Evolutionary conservation across 768 basidiomycete genomes (phyloP).

Genomic region (Pisolithus sp.): DNA sequence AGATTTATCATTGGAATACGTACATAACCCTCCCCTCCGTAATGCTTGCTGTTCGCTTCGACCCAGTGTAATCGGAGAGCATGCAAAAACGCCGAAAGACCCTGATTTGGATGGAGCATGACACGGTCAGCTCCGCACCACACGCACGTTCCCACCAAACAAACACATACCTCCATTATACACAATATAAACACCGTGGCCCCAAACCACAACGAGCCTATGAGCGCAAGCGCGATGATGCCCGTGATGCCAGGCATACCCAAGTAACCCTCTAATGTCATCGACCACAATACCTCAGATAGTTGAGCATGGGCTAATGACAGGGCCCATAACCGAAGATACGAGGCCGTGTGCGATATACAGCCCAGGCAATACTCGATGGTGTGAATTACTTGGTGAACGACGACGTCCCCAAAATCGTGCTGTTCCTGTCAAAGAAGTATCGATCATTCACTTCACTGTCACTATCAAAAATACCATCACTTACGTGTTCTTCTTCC

Average conservation of each 20-base stretch:
- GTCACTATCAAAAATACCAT: slow-evolving; percentile 5
- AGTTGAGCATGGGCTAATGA: slow-evolving; percentile 97
- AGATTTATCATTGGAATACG: slow-evolving; percentile 29
- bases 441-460: slow-evolving; percentile 3
- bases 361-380: slow-evolving; percentile 99
- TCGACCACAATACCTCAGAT: slow-evolving; percentile 87
- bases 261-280: slow-evolving; percentile 68
- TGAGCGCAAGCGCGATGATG: slow-evolving; percentile 42
- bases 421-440: slow-evolving; percentile 57
- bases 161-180: slow-evolving; percentile 81
- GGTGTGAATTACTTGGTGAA: slow-evolving; percentile 97
- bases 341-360: slow-evolving; percentile 95
- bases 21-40: slow-evolving; percentile 84
- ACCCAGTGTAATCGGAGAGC: slow-evolving; percentile 97
- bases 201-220: slow-evolving; percentile 69
- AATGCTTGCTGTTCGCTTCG: slow-evolving; percentile 96
- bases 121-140: slow-evolving; percentile 5
- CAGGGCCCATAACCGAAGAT: slow-evolving; percentile 93
- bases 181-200: slow-evolving; percentile 76
- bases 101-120: slow-evolving; percentile 38
- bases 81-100: slow-evolving; percentile 92
- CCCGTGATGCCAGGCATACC: slow-evolving; percentile 63
- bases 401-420: slow-evolving; percentile 90
- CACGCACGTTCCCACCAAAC: slow-evolving; percentile 11
- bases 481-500: slow-evolving; percentile 65